Base-by-base conservation (phyloP, 768 basidiomycete genomes). In the Lactarius tabidus region DNA sequence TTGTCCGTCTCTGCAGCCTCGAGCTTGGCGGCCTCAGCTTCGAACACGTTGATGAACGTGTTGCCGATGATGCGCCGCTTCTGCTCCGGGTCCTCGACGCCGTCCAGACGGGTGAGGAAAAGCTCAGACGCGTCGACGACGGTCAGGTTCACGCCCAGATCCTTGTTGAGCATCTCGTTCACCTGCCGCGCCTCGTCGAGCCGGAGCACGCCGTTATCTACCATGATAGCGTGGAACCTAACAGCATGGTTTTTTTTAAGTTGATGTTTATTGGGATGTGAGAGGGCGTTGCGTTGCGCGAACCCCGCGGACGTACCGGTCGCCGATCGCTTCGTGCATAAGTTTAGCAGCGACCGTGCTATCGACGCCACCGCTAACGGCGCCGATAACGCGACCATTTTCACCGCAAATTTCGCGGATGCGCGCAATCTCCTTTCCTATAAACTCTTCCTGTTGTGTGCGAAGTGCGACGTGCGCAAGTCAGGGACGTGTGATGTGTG, bases 191-290 rank as follows among this genome's bases (percentile, higher is more conserved):
- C 95, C 75, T 99, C 97, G 73, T 98, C 89, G 69, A 90, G 77
- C 59, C 97, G 91, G 14, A 99, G 82, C 33, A 98, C 96, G 63
- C 97, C 97, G 72, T 99, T 99, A 77, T 98, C 96, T 52, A 98
- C 97, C 95, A 98, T 95, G 78, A 98, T 97, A 12, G 95, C 97
- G 72, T 96, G 97, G 83, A 99, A 99, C 65, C 95, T 96, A n/a
- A 71, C 20, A 9, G 8, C 43, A 4, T n/a, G n/a, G n/a, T 14
- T 51, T 26, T n/a, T 54, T n/a, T 36, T 69, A 62, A 62, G 35
- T 29, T 64, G 57, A 48, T 59, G 35, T 29, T 64, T 59, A 48
- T 59, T 33, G 26, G n/a, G n/a, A n/a, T n/a, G n/a, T n/a, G n/a
- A n/a, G n/a, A 56, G 6, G 29, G 17, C 23, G 52, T 38, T 5